phyloP scores from a whole-genome alignment of 179 eudicot genomes.

The Corrigiola litoralis region DNA sequence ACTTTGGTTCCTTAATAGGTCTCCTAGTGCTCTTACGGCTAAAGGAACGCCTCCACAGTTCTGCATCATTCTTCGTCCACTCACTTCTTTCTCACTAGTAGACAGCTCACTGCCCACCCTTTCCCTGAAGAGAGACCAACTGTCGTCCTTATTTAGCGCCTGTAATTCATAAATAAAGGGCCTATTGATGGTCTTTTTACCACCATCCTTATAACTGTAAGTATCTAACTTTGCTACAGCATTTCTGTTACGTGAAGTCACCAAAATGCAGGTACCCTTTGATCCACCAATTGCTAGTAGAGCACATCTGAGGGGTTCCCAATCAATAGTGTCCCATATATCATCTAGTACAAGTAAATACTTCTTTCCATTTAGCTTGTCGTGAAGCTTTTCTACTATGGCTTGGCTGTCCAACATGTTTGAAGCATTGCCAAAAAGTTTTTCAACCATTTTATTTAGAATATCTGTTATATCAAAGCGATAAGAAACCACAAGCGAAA shows the following conservation, averaged over 20 bases:
- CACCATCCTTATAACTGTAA: neutral
- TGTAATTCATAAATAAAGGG: neutral
- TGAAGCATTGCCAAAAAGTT: neutral
- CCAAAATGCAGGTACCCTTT: constrained; percentile 19
- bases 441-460: constrained; percentile 24
- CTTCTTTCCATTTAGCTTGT: constrained; percentile 11
- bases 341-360: constrained; percentile 36
- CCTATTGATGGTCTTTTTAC: neutral
- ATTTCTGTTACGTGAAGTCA: constrained; percentile 22
- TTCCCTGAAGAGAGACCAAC: constrained; percentile 19
- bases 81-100: neutral
- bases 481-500: constrained; percentile 30
- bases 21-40: constrained; percentile 25
- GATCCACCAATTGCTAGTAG: constrained; percentile 18
- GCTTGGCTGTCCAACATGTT: constrained; percentile 1
- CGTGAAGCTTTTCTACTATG: constrained; percentile 8
- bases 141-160: constrained; percentile 11
- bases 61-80: constrained; percentile 14
- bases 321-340: constrained; percentile 26
- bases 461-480: constrained; percentile 9
- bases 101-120: neutral
- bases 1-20: constrained; percentile 7
- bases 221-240: constrained; percentile 10
- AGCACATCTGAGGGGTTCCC: constrained; percentile 16
- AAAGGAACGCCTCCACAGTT: constrained; percentile 31